Base-by-base conservation (phyloP, 2,329 filamentous ascomycete species). In the Aspergillus awamori region DNA sequence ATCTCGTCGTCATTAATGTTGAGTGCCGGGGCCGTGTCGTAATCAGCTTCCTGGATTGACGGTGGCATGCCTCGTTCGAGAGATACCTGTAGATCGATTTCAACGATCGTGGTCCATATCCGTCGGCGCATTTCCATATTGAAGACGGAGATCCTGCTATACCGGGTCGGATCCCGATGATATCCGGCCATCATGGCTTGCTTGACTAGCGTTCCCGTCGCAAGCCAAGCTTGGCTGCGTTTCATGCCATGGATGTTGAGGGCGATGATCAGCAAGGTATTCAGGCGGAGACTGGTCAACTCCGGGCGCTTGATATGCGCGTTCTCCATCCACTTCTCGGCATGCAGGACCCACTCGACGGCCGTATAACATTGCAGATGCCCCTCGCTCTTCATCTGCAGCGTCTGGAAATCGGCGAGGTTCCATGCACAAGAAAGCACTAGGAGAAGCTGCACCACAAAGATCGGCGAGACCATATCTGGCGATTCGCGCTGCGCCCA, bases 281-380 rank as follows among this genome's bases (percentile, higher is more conserved):
- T 78, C 3, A 85, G 72, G 36, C 85, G 83, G 43, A 85, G 80
- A 59, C 81, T 77, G 2, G 70, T 72, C 1, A 84, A 74, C 2
- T 81, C 82, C 3, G 83, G 78, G 15, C 84, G 81, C 68, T 86
- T 87, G 47, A 82, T 79, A 49, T 80, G 86, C 0, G 93, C 91
- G 71, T 94, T 90, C 70, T 96, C 91, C 43, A 98, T 82, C 62
- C 97, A 89, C 2, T 88, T 87, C 74, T 97, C 94, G 2, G 93
- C 92, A 88, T 98, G 96, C 53, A 89, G 86, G 61, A 98, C 91
- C 74, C 93, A 97, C 69, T 91, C 89, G 24, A 76, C 57, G 1
- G 74, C 75, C 2, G 72, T 75, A 57, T 71, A 74, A 54, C 70
- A 72, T 49, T 65, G 68, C 41, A 76, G 64, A 13, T 64, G 63